Evolutionary conservation across 2,329 filamentous ascomycete genomes (phyloP).

Genomic region (Arthrocladium fulminans): DNA sequence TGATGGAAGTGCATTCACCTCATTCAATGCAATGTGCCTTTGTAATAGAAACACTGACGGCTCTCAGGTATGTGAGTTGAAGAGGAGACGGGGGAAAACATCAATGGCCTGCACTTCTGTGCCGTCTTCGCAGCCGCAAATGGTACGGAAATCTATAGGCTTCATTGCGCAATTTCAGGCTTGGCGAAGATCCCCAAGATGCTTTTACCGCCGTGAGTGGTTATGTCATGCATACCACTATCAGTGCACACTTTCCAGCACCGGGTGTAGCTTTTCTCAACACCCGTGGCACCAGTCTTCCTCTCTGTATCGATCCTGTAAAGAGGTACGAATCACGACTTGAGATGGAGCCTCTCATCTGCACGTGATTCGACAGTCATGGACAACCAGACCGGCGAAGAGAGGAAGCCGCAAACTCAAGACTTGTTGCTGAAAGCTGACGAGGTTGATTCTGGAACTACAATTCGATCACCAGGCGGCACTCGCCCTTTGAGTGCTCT

Average conservation of each 20-base stretch:
- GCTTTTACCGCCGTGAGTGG: neutral
- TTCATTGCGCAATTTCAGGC: neutral
- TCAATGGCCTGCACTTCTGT: no score
- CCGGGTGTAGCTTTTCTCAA: neutral
- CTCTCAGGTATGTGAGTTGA: no score
- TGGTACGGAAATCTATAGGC: neutral
- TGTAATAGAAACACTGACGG: no score
- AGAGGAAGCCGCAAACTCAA: slow-evolving; percentile 9
- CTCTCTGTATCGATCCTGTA: neutral
- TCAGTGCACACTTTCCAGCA: neutral
- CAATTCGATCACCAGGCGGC: slow-evolving; percentile 32
- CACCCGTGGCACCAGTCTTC: neutral
- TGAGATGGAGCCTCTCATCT: neutral
- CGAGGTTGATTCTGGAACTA: slow-evolving; percentile 41
- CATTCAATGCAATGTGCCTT: no score
- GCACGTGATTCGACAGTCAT: neutral
- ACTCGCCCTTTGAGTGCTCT: slow-evolving; percentile 18
- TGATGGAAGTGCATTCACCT: no score
- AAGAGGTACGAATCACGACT: neutral
- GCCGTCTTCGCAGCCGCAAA: no score
- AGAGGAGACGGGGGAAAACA: no score
- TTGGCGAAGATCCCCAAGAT: no score
- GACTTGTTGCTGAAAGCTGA: slow-evolving; percentile 37
- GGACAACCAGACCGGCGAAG: neutral
- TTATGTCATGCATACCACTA: neutral